Evolutionary conservation across 2,329 filamentous ascomycete genomes (phyloP).

Genomic region (Diaporthe humulicola): DNA sequence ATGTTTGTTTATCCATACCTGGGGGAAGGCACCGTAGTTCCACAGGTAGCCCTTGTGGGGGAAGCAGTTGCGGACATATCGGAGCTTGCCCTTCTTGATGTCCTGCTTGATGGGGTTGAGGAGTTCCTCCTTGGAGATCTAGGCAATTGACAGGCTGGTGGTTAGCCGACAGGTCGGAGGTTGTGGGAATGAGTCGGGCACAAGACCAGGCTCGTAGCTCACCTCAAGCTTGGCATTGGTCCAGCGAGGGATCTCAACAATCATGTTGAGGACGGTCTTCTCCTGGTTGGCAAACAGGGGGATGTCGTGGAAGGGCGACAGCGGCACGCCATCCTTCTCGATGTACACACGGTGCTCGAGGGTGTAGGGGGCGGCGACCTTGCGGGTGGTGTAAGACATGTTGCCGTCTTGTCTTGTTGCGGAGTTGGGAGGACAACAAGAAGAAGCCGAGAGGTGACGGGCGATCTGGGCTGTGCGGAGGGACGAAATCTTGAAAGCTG

Average conservation of each 20-base stretch:
- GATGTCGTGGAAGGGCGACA: constrained; percentile 99
- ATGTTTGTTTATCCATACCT: constrained; percentile 69
- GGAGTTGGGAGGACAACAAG: constrained; percentile 48
- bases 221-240: constrained; percentile 99
- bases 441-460: constrained; percentile 63
- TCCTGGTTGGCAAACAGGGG: constrained; percentile 97
- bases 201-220: constrained; percentile 52
- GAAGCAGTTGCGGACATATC: constrained; percentile 99
- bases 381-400: constrained; percentile 83
- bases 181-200: not conserved
- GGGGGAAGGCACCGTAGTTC: constrained; percentile 99
- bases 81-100: constrained; percentile 99
- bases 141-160: constrained; percentile 4
- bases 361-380: constrained; percentile 91
- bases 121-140: constrained; percentile 99
- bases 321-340: constrained; percentile 93
- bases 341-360: constrained; percentile 97
- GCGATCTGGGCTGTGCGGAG: constrained; percentile 67
- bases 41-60: constrained; percentile 99
- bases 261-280: constrained; percentile 97
- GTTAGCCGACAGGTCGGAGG: constrained; percentile 1
- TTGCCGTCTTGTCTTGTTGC: constrained; percentile 53
- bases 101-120: constrained; percentile 99
- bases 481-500: constrained; percentile 59
- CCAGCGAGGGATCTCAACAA: constrained; percentile 99